Evolutionary conservation across 2,329 filamentous ascomycete species (phyloP).

Genomic region (Colletotrichum simmondsii): DNA sequence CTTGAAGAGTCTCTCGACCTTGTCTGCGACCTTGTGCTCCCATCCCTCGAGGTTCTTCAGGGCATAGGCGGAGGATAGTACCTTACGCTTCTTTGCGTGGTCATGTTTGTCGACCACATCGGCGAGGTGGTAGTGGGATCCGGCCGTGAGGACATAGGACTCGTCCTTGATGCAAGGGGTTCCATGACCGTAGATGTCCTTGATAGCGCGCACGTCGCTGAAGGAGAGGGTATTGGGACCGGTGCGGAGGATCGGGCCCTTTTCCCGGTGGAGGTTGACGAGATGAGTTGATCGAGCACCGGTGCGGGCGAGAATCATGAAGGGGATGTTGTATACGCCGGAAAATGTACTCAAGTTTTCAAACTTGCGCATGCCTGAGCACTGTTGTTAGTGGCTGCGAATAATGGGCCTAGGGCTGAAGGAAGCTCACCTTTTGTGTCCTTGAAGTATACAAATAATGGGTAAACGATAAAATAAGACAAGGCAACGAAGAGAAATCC

Average conservation of each 20-base stretch:
- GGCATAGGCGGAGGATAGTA: constrained; percentile 62
- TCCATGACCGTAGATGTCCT: constrained; percentile 62
- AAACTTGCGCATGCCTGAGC: constrained; percentile 54
- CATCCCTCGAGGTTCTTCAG: constrained; percentile 64
- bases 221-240: constrained; percentile 57
- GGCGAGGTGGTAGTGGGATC: constrained; percentile 61
- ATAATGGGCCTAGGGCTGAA: neutral
- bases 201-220: constrained; percentile 53
- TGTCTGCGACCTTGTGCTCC: constrained; percentile 66
- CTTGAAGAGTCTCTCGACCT: constrained; percentile 54
- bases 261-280: constrained; percentile 53
- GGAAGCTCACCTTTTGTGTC: constrained; percentile 51
- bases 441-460: constrained; percentile 53
- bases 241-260: constrained; percentile 54
- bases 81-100: constrained; percentile 61
- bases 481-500: constrained; percentile 33
- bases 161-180: constrained; percentile 61
- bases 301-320: constrained; percentile 55
- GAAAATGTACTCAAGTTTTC: constrained; percentile 54
- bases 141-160: constrained; percentile 56
- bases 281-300: constrained; percentile 56
- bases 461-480: constrained; percentile 51
- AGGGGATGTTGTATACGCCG: constrained; percentile 57
- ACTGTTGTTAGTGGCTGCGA: no score
- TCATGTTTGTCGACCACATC: constrained; percentile 63